Conservation (phyloP, 2,329 filamentous ascomycete genomes). For the Aspergillus ibericus region DNA sequence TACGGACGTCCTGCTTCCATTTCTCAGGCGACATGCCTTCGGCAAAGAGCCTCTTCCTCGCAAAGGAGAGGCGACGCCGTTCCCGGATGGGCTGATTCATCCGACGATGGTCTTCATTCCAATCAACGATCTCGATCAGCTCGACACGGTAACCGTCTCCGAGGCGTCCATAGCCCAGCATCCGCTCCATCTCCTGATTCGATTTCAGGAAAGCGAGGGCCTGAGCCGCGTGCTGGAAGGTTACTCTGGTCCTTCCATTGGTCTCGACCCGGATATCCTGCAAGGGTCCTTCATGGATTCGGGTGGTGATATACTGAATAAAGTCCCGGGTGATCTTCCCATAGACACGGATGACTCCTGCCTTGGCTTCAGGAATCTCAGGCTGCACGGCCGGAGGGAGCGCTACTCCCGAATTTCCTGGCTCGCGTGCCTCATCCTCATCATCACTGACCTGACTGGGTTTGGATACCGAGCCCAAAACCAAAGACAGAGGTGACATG, state of each 20-base stretch:
- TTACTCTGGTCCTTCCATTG: constrained; percentile 34
- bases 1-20: constrained; percentile 38
- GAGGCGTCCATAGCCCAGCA: constrained; percentile 34
- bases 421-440: neutral
- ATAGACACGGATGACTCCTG: constrained; percentile 28
- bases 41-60: constrained; percentile 39
- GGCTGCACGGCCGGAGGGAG: constrained; percentile 9
- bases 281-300: constrained; percentile 42
- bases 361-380: constrained; percentile 27
- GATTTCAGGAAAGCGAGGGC: constrained; percentile 36
- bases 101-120: constrained; percentile 35
- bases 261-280: constrained; percentile 38
- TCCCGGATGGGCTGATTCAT: constrained; percentile 40
- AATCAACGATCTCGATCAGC: constrained; percentile 31
- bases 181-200: constrained; percentile 28
- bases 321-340: constrained; percentile 26
- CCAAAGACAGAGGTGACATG: constrained; percentile 16
- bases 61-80: constrained; percentile 45
- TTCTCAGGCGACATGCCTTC: constrained; percentile 33
- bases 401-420: constrained; percentile 2
- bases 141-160: constrained; percentile 33
- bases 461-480: constrained; percentile 17
- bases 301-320: constrained; percentile 33
- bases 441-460: constrained; percentile 19
- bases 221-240: constrained; percentile 40